phyloP scores from a whole-genome alignment of 805 yeast species.

The Candida vartiovaarae region DNA sequence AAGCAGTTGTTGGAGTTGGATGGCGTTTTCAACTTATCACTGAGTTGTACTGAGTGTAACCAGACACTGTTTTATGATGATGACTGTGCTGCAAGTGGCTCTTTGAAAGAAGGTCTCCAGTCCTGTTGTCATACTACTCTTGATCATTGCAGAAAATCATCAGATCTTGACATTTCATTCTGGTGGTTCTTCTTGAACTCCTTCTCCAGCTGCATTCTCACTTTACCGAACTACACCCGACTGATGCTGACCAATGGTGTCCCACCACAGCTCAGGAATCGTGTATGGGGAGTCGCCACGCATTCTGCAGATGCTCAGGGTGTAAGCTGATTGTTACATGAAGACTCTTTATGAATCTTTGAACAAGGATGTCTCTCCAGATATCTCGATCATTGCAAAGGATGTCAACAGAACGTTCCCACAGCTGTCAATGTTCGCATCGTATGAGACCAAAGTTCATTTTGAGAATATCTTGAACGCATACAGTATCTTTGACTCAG shows the following conservation, averaged over 20 bases:
- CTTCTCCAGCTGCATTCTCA: conserved; percentile 37
- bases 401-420: conserved; percentile 60
- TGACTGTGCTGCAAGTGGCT: conserved; percentile 12
- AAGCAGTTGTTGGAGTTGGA: conserved; percentile 17
- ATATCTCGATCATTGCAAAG: conserved; percentile 40
- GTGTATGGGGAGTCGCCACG: conserved; percentile 35
- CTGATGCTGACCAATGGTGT: conserved; percentile 34
- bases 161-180: conserved; percentile 30
- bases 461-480: conserved; percentile 54
- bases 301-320: conserved; percentile 19
- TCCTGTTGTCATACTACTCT: conserved; percentile 20
- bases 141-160: conserved; percentile 1
- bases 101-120: conserved; percentile 6
- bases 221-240: conserved; percentile 42
- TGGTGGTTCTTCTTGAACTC: conserved; percentile 39
- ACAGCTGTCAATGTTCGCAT: conserved; percentile 38
- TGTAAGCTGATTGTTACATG: conserved; percentile 16
- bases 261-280: conserved; percentile 35
- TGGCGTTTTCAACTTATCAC: conserved; percentile 16
- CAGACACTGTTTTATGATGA: conserved; percentile 22
- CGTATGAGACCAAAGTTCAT: conserved; percentile 31
- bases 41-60: conserved; percentile 22
- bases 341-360: conserved; percentile 30
- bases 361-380: conserved; percentile 35
- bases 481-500: conserved; percentile 55